Base-by-base conservation (phyloP, 148 eudicot species). In the Polygonum aviculare region DNA sequence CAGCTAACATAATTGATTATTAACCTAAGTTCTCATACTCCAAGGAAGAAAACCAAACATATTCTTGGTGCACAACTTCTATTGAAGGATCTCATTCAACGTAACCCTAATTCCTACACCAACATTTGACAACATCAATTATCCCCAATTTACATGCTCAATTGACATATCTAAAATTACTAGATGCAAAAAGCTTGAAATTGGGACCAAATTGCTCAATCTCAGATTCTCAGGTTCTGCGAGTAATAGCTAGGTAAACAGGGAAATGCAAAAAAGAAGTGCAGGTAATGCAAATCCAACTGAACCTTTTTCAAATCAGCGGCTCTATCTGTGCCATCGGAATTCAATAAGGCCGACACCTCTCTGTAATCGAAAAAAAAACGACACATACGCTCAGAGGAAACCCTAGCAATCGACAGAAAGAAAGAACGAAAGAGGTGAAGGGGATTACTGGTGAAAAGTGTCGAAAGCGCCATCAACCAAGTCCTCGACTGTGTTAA, bases 401-500 rank as follows among this genome's bases (percentile, higher is more conserved):
- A 55, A 63, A 77, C 77, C 57, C 18, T 26, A 18, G 59, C 1
- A 35, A 16, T 12, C 14, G 72, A 21, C 10, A 8, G 47, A 44
- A 44, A 47, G 38, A 51, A 47, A 73, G 52, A 70, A 69, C 77
- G 73, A 67, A 70, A 72, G 73, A 60, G 76, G 69, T 55, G 67
- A 65, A 48, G 35, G 35, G 55, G 44, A 73, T 74, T 76, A 94
- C 98, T 82, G 84, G 54, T 80, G 88, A 77, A 90, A 88, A 83
- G 65, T 82, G 75, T 80, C 79, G 80, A 94, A 94, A 74, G 98
- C 97, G 19, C 80, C 90, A 12, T 92, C 93, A 45, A 86, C 74
- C 10, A 92, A 41, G 9, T 87, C 86, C 75, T 87, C 93, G 41
- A 88, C 91, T 5, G 39, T 45, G 76, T 94, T 90, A 57, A 90